Conservation (phyloP, 208 protist genomes). For the Crithidia sp. region DNA sequence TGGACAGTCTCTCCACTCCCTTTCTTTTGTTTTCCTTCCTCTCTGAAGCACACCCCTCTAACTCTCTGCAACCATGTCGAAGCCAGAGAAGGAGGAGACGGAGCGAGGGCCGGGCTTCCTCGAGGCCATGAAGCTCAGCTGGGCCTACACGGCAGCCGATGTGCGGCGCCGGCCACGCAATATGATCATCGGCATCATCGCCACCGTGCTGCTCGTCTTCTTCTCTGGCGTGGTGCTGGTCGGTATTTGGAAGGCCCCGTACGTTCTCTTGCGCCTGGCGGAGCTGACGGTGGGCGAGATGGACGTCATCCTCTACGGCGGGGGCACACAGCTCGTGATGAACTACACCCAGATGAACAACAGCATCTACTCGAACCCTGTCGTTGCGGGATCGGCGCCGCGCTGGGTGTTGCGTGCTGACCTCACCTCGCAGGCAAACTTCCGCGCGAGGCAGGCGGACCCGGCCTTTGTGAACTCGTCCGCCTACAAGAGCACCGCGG, state of each 20-base stretch:
- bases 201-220: conserved; percentile 70
- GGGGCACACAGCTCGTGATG: conserved; percentile 30
- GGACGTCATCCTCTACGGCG: conserved; percentile 62
- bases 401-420: conserved; percentile 64
- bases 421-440: conserved; percentile 27
- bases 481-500: conserved; percentile 5
- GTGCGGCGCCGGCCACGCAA: conserved; percentile 63
- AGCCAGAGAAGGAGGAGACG: neutral
- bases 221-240: conserved; percentile 63
- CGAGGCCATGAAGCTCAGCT: conserved; percentile 38
- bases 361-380: conserved; percentile 6
- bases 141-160: conserved; percentile 60
- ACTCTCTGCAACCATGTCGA: conserved; percentile 1
- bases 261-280: conserved; percentile 70
- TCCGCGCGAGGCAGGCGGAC: neutral
- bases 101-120: neutral
- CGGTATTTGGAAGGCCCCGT: conserved; percentile 67
- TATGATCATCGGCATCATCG: conserved; percentile 59
- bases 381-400: conserved; percentile 52
- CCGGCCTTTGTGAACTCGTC: neutral
- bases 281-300: conserved; percentile 74
- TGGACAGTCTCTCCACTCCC: neutral
- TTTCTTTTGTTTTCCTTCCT: neutral
- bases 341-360: conserved; percentile 63
- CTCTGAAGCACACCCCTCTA: neutral